Conservation (phyloP, 352 stramenopile species). For the Pythium aquatile region DNA sequence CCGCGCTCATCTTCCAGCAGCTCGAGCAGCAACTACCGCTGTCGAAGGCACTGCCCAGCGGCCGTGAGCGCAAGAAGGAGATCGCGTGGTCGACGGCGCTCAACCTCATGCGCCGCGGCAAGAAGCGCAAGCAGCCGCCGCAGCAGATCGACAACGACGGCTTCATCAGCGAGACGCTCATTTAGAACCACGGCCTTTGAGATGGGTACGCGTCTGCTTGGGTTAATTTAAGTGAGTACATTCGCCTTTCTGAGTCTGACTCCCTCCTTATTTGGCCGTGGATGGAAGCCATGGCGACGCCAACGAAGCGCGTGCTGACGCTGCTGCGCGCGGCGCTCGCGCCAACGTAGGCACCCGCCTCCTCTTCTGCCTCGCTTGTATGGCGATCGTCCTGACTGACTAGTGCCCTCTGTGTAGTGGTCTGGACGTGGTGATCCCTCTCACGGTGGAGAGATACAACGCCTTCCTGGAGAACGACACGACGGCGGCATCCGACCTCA, state of each 20-base stretch:
- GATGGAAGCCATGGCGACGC: slow-evolving; percentile 16
- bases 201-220: not conserved
- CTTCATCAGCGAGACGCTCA: not conserved
- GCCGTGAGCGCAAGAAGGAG: slow-evolving; percentile 25
- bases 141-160: not conserved
- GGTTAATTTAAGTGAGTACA: slow-evolving; percentile 16
- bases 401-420: slow-evolving; percentile 32
- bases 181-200: not conserved
- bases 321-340: slow-evolving; percentile 22
- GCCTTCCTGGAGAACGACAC: slow-evolving; percentile 31
- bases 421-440: slow-evolving; percentile 64
- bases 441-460: slow-evolving; percentile 71
- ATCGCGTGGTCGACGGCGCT: slow-evolving; percentile 27
- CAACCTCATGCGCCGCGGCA: slow-evolving; percentile 20
- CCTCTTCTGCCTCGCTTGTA: not conserved
- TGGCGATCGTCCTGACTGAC: not conserved
- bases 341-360: slow-evolving; percentile 7
- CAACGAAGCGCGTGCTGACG: slow-evolving; percentile 17
- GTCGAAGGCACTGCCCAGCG: not conserved
- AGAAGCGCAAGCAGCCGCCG: slow-evolving; percentile 22
- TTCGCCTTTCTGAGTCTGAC: slow-evolving; percentile 11
- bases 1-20: slow-evolving; percentile 3
- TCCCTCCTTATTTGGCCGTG: not conserved
- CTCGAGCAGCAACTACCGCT: slow-evolving; percentile 11
- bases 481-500: slow-evolving; percentile 37